Evolutionary conservation across 1,284 basidiomycete species (phyloP), one percentile per base, ranked within the genome.

Genomic region (Papiliotrema laurentii): DNA sequence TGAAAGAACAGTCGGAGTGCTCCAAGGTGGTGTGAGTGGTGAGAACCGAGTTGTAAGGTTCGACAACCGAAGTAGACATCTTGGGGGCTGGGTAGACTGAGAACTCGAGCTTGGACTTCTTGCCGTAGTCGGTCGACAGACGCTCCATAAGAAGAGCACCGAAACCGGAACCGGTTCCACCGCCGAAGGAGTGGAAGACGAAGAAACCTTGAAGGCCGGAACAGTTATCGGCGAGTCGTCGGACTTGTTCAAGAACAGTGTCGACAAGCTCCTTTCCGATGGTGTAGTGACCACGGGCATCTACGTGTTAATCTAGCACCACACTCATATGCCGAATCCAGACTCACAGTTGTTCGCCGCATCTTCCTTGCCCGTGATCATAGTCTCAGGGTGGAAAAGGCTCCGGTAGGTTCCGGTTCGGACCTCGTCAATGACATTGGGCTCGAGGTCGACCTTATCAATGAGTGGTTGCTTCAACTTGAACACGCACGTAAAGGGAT

Each of bases 161-260:
- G 75, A 99, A 97, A 66, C 96, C 96, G 56, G 96, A 98, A 69
- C 96, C 96, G 64, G 94, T 98, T 76, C 96, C 96, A 75, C 96
- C 96, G 72, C 96, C 96, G 70, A 97, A 97, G 39, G 96, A 98
- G 80, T 98, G 96, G 84, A 98, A 98, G 70, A 98, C 91, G 74
- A 99, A 98, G 83, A 98, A 98, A 64, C 96, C 94, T 77, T 99
- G 96, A 39, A 98, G 85, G 72, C 96, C 96, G 39, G 86, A 85
- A 80, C 93, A 97, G 78, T 94, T 96, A 77, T 98, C 96, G 51
- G 94, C 90, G 58, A 98, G 84, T 64, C 90, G 86, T 70, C 96
- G 89, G 60, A 97, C 79, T 74, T 87, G 92, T 78, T 98, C 96
- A 83, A 97, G 89, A 51, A 94, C 92, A 47, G 85, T 75, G 74